These are phyloP conservation scores for Pseudocercospora ulei DNA, from an alignment of 2,329 filamentous ascomycete species.

Conservation along the genomic window DNA sequence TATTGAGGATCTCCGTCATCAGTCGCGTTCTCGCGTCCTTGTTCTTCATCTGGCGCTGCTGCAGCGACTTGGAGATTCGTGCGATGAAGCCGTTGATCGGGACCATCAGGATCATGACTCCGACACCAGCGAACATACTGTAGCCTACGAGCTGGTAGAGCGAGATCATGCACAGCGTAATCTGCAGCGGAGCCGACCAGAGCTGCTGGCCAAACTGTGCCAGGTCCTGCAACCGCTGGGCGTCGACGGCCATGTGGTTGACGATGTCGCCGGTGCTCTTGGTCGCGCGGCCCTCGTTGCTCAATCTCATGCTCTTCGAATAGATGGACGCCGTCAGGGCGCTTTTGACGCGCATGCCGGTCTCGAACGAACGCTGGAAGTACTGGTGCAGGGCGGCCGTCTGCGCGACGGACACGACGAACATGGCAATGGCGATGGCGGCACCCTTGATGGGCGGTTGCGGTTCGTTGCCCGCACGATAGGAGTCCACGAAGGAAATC, in stretches of 20 bases:
- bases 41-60: slow-evolving; percentile 98
- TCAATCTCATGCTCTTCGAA: slow-evolving; percentile 76
- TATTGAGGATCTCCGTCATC: slow-evolving; percentile 96
- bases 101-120: slow-evolving; percentile 94
- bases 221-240: slow-evolving; percentile 85
- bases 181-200: slow-evolving; percentile 96
- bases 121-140: slow-evolving; percentile 92
- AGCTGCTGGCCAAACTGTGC: slow-evolving; percentile 91
- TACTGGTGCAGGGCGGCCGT: slow-evolving; percentile 93
- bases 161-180: slow-evolving; percentile 87
- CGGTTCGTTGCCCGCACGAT: slow-evolving; percentile 49
- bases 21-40: slow-evolving; percentile 87
- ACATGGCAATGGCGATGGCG: slow-evolving; percentile 86
- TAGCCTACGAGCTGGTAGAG: slow-evolving; percentile 89
- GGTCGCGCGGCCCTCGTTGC: slow-evolving; percentile 77
- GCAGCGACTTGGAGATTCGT: slow-evolving; percentile 82
- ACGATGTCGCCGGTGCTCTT: slow-evolving; percentile 97
- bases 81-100: slow-evolving; percentile 90
- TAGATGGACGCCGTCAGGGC: slow-evolving; percentile 86
- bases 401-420: slow-evolving; percentile 72
- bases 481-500: slow-evolving; percentile 76
- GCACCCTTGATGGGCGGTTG: slow-evolving; percentile 76
- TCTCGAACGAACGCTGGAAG: slow-evolving; percentile 89
- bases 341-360: slow-evolving; percentile 93
- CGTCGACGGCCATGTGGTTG: slow-evolving; percentile 98